These are phyloP conservation scores for Chamaecyparis obtusa DNA, from an alignment of 75 land plant species.

Conservation along the genomic window DNA sequence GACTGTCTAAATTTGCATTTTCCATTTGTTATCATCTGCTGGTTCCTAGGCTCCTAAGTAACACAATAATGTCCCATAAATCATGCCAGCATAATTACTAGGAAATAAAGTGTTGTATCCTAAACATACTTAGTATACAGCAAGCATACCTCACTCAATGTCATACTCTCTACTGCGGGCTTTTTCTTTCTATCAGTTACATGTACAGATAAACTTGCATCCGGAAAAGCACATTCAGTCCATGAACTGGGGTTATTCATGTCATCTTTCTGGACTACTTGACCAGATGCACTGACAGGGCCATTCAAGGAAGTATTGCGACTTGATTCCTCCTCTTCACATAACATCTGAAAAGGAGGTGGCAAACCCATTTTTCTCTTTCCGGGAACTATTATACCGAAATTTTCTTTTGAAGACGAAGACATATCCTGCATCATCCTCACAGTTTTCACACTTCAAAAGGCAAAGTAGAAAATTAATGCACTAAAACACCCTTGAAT, in stretches of 20 bases:
- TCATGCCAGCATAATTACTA: not conserved
- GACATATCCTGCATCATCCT: slow-evolving; percentile 19
- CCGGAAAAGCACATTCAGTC: slow-evolving; percentile 38
- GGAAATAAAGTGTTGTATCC: not conserved
- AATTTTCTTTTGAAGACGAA: not conserved
- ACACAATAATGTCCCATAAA: not conserved
- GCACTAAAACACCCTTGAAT: not conserved
- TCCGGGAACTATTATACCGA: not conserved
- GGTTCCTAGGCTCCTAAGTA: not conserved
- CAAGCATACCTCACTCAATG: slow-evolving; percentile 14
- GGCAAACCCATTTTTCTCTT: slow-evolving; percentile 39
- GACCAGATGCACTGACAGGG: not conserved
- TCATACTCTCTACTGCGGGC: slow-evolving; percentile 12
- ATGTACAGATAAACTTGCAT: slow-evolving; percentile 39
- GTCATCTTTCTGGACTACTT: slow-evolving; percentile 4
- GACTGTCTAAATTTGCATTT: not conserved
- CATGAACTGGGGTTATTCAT: not conserved
- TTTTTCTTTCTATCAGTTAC: slow-evolving; percentile 62
- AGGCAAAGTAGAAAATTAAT: not conserved
- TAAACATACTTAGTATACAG: not conserved
- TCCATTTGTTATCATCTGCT: not conserved
- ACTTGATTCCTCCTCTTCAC: slow-evolving; percentile 32
- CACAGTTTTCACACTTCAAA: not conserved
- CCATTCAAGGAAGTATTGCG: not conserved
- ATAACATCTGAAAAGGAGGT: slow-evolving; percentile 66